phyloP scores from a whole-genome alignment of 2,329 filamentous ascomycete genomes.

The Fusarium miscanthi region DNA sequence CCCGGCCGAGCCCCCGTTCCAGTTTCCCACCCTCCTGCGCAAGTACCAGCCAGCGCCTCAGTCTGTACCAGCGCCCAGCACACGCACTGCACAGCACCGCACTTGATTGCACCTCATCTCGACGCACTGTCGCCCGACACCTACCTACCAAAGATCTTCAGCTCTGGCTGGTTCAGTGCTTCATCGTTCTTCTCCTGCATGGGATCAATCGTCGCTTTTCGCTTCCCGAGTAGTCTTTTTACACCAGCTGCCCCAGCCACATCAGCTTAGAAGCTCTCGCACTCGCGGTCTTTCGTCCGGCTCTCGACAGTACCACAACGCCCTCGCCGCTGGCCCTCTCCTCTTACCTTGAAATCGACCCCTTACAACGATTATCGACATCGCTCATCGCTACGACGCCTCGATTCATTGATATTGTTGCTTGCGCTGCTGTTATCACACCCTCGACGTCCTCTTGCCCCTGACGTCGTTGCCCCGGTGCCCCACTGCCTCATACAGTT shows the following conservation, averaged over 20 bases:
- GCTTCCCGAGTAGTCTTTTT: constrained; percentile 25
- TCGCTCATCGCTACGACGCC: constrained; percentile 31
- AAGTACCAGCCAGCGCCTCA: constrained; percentile 38
- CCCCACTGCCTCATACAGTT: constrained; percentile 44
- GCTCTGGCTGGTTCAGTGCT: constrained; percentile 49
- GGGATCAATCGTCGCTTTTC: constrained; percentile 39
- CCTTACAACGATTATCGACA: constrained; percentile 27
- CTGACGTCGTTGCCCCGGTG: constrained; percentile 49
- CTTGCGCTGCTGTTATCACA: constrained; percentile 33
- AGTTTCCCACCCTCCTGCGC: constrained; percentile 35
- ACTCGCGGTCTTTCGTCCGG: constrained; percentile 31
- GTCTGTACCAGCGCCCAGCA: constrained; percentile 35
- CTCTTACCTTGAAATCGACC: constrained; percentile 23
- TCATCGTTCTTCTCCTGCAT: constrained; percentile 34
- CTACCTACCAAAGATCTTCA: constrained; percentile 39
- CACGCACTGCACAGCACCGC: constrained; percentile 20
- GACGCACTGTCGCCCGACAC: constrained; percentile 34
- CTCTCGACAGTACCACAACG: constrained; percentile 34
- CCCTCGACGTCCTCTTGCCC: constrained; percentile 41
- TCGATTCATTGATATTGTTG: constrained; percentile 26
- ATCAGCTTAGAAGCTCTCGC: constrained; percentile 29
- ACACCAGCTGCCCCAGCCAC: constrained; percentile 25
- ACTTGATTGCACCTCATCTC: constrained; percentile 18
- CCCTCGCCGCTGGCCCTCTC: constrained; percentile 38
- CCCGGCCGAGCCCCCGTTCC: constrained; percentile 26